Evolutionary conservation across 2,329 filamentous ascomycete genomes (phyloP), one percentile per base, ranked within the genome.

Genomic region (Pestalotiopsis sp.): DNA sequence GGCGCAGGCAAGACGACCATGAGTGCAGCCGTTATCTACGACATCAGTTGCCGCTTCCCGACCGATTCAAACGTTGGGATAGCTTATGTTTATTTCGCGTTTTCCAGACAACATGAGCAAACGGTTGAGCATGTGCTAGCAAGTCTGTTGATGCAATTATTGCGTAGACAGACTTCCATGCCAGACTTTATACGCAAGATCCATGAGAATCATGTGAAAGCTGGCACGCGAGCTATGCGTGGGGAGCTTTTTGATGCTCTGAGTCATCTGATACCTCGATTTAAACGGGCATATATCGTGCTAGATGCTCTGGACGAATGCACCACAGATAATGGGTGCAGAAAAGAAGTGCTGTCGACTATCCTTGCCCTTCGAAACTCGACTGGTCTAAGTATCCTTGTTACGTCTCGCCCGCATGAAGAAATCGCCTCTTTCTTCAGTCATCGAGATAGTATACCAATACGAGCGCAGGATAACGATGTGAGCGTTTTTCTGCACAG

Each of bases 1-100:
- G 84, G 84, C 2, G 81, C 83, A 0, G 84, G 84, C 1, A 87
- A 87, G 72, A 86, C 84, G 0, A 83, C 85, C 4, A 66, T 84
- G 1, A 73, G 81, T 0, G 78, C 83, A 0, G 78, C 81, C 6
- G 78, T 83, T 0, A 71, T 87, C 0, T 76, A 86, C 2, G 11
- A 85, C n/a, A 74, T 87, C 1, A 14, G 14, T 4, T 65, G 23
- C 0, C 49, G 36, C 1, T 79, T 77, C 49, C 9, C 66, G 0
- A 69, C 74, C 1, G 70, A 79, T 14, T 0, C 12, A 0, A 67
- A 4, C 1, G 57, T 81, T 25, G 80, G 80, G 0, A 74, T 87
- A n/a, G 82, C 80, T 0, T 87, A 82, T 31, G 17, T 86, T 0
- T 88, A 84, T 65, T 85, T 80, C 73, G 81, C 83, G 65, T 85